These are phyloP conservation scores for Cardamine occulta DNA, from an alignment of 345 rosid species.

Conservation along the genomic window DNA sequence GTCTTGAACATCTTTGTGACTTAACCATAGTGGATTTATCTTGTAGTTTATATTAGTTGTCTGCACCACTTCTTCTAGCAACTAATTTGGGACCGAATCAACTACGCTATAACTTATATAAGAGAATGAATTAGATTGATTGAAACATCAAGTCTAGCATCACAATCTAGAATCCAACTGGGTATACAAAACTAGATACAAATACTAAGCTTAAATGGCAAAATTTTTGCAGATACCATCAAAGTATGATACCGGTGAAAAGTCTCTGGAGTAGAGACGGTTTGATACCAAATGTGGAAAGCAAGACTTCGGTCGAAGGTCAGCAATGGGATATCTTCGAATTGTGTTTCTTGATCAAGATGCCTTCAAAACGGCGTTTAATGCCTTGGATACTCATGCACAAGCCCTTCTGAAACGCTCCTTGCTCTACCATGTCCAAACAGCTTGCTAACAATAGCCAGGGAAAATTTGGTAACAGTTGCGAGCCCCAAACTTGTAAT, in stretches of 20 bases:
- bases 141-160: constrained; percentile 19
- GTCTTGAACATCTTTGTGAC: constrained; percentile 30
- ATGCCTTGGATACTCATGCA: constrained; percentile 67
- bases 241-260: background rate
- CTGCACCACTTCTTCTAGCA: background rate
- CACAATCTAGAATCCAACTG: background rate
- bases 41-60: background rate
- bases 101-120: background rate
- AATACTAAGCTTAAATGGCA: constrained; percentile 9
- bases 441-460: constrained; percentile 76
- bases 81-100: background rate
- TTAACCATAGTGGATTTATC: constrained; percentile 23
- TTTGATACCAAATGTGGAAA: background rate
- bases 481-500: constrained; percentile 81
- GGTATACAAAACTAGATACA: constrained; percentile 3
- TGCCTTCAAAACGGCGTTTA: constrained; percentile 26
- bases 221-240: constrained; percentile 11
- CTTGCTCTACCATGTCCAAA: constrained; percentile 86
- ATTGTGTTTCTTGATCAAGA: constrained; percentile 28
- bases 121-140: background rate
- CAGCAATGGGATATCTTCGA: constrained; percentile 7
- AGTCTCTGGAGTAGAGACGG: background rate
- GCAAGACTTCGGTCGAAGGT: background rate
- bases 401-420: constrained; percentile 89
- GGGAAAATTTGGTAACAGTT: constrained; percentile 63